Base-by-base conservation (phyloP, 768 basidiomycete species). In the Cystobasidium onofrii region DNA sequence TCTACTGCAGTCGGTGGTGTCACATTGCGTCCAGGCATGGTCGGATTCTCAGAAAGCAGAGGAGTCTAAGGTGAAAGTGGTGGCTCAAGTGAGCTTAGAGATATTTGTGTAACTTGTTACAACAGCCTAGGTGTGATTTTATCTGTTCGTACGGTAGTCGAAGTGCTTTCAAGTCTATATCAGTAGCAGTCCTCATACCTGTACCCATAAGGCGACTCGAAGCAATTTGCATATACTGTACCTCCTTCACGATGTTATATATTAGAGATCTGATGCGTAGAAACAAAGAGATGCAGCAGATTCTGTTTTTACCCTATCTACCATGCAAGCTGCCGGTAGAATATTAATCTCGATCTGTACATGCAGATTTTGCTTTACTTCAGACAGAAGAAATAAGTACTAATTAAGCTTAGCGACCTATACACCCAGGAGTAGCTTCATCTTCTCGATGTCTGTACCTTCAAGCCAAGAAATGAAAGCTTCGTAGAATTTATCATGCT, bases 401-500 rank as follows among this genome's bases (percentile, higher is more conserved):
- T n/a, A n/a, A n/a, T n/a, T n/a, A n/a, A n/a, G n/a, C n/a, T n/a
- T n/a, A n/a, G n/a, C n/a, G n/a, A n/a, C n/a, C n/a, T n/a, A 79
- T 29, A 77, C 78, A 3, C 78, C 78, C 0, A 78, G 64, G 33
- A 73, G 54, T 1, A 64, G 27, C 62, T 78, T 78, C 78, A 78
- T 78, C 39, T 75, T 54, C 29, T 78, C 77, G 31, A 78, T 36
- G 0, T 43, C 31, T 9, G 29, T 73, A 2, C 78, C 78, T 27
- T 78, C 61, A 0, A 78, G 50, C 78, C 78, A 78, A 20, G 64
- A 52, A 20, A 78, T 72, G 69, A 77, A 78, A 1, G 61, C 23
- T 25, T 55, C 18, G 64, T 78, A 78, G 52, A 78, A 78, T 1
- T 57, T n/a, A 55, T 78, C 78, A 50, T 78, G 78, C n/a, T 61